Conservation (phyloP, 345 rosid genomes). For the Hypericum androsaemum region DNA sequence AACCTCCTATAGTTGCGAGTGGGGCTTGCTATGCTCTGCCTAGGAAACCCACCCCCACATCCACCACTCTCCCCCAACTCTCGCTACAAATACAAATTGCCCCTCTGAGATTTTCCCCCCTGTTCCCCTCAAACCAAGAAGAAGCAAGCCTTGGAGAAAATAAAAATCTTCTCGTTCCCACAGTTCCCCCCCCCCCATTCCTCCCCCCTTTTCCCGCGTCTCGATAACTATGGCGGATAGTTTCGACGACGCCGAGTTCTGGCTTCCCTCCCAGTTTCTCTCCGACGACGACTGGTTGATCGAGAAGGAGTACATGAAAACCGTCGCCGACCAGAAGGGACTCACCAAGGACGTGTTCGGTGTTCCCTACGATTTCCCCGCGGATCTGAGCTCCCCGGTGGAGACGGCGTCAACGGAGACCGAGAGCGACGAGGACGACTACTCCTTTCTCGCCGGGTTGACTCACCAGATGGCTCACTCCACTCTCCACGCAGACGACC, state of each 20-base stretch:
- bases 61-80: not conserved
- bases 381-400: conserved; percentile 46
- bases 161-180: no score
- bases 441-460: conserved; percentile 32
- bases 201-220: not conserved
- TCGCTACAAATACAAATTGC: conserved; percentile 29
- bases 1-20: conserved; percentile 2
- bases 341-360: conserved; percentile 5
- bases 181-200: not conserved
- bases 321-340: not conserved
- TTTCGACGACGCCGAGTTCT: conserved; percentile 55
- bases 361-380: not conserved
- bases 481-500: conserved; percentile 22
- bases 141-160: no score
- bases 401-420: conserved; percentile 38
- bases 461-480: conserved; percentile 36
- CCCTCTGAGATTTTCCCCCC: not conserved
- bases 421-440: conserved; percentile 45
- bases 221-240: conserved; percentile 39
- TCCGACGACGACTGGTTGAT: conserved; percentile 44
- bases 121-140: no score
- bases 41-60: no score
- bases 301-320: conserved; percentile 11
- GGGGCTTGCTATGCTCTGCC: not conserved
- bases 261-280: conserved; percentile 70